Conservation (phyloP, 345 rosid genomes). For the Citrus reticulata region DNA sequence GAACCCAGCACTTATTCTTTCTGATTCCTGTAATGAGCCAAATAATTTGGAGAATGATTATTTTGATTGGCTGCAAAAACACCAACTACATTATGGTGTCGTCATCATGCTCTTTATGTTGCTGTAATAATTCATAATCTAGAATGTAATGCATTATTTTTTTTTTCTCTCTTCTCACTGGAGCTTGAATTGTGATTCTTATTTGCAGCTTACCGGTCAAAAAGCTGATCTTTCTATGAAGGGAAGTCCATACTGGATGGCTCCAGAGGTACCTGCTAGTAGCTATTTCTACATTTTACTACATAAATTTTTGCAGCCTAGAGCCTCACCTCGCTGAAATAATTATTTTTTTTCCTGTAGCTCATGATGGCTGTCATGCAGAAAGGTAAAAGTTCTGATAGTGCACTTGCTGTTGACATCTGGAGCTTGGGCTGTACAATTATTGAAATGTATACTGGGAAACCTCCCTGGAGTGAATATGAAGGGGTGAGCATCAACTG, state of each 20-base stretch:
- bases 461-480: constrained; percentile 95
- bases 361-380: constrained; percentile 92
- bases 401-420: constrained; percentile 91
- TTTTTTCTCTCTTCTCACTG: constrained; percentile 1
- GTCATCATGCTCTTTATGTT: not conserved
- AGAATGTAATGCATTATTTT: not conserved
- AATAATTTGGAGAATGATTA: not conserved
- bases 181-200: constrained; percentile 5
- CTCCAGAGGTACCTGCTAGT: constrained; percentile 76
- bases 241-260: constrained; percentile 99
- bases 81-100: not conserved
- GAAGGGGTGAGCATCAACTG: constrained; percentile 74
- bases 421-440: constrained; percentile 99
- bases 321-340: constrained; percentile 17
- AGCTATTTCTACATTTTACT: not conserved
- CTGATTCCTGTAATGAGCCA: not conserved
- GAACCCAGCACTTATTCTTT: not conserved
- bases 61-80: not conserved
- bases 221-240: constrained; percentile 83
- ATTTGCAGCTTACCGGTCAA: constrained; percentile 78
- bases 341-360: constrained; percentile 30
- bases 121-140: not conserved
- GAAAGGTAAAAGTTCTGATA: constrained; percentile 69
- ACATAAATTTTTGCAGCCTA: not conserved
- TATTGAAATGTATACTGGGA: constrained; percentile 94